A percentile compares a stretch with the other conserved stretches of the same genome.
Conservation (phyloP, 371 early-diverging fungal species). For the Apophysomyces elegans region DNA sequence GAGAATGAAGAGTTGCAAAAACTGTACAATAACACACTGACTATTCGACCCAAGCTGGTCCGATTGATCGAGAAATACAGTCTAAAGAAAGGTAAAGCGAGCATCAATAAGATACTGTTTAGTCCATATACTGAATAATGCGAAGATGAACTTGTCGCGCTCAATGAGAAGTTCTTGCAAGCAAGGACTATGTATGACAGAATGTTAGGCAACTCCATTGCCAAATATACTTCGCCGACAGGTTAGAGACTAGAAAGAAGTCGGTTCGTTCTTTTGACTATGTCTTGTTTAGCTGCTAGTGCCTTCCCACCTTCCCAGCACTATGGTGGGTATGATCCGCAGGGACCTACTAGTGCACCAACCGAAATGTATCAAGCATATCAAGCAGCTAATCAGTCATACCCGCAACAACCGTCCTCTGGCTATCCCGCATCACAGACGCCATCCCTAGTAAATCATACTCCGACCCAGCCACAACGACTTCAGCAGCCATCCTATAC, state of each 20-base stretch:
- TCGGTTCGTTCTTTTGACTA: background rate
- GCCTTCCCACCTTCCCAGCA: conserved; percentile 18
- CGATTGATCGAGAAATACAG: conserved; percentile 79
- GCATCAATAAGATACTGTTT: background rate
- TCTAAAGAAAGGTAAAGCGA: conserved; percentile 71
- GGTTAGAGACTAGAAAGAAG: conserved; percentile 10
- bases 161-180: conserved; percentile 57
- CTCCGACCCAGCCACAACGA: conserved; percentile 25
- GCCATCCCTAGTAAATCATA: conserved; percentile 17
- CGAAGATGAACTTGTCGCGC: conserved; percentile 55
- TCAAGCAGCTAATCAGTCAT: conserved; percentile 16
- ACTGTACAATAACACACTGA: conserved; percentile 70
- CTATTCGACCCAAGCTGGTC: conserved; percentile 80
- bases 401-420: conserved; percentile 24
- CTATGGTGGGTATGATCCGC: conserved; percentile 17
- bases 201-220: conserved; percentile 52
- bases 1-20: conserved; percentile 88
- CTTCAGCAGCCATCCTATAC: conserved; percentile 14
- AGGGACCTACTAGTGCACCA: conserved; percentile 17
- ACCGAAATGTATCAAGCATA: conserved; percentile 16
- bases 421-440: conserved; percentile 27
- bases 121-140: background rate
- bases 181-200: conserved; percentile 59
- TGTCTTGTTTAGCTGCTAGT: conserved; percentile 9
- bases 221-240: conserved; percentile 40